phyloP scores from a whole-genome alignment of 2,329 filamentous ascomycete species.

The Raffaelea deltoideospora region DNA sequence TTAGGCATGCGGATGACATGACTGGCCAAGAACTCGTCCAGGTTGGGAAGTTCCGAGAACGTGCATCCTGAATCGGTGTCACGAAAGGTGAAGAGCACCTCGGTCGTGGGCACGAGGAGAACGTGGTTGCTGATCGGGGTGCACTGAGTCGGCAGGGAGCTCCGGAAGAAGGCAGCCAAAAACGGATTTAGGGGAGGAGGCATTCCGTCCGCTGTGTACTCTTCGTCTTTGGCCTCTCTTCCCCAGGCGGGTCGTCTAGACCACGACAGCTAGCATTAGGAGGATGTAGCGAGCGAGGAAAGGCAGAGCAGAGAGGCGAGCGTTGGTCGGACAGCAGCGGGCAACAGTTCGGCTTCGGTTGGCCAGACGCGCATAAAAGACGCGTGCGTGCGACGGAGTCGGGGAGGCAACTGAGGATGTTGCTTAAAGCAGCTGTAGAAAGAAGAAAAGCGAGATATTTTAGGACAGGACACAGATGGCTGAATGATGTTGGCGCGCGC shows the following conservation, averaged over 20 bases:
- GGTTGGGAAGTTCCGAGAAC: constrained; percentile 67
- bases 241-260: constrained; percentile 2
- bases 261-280: not conserved
- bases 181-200: constrained; percentile 79
- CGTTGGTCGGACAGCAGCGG: not conserved
- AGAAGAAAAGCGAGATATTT: too few relatives aligned
- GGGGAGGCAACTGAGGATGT: too few relatives aligned
- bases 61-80: constrained; percentile 66
- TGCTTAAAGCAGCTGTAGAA: too few relatives aligned
- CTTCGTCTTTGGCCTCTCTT: too few relatives aligned
- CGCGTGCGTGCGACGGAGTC: too few relatives aligned
- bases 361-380: too few relatives aligned
- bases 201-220: constrained; percentile 5
- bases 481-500: too few relatives aligned
- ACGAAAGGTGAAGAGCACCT: constrained; percentile 74
- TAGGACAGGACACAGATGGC: too few relatives aligned
- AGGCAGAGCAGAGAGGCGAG: not conserved
- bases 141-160: constrained; percentile 82
- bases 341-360: too few relatives aligned
- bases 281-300: not conserved
- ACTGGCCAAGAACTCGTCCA: constrained; percentile 90
- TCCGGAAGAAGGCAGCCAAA: constrained; percentile 96
- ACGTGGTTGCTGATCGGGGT: constrained; percentile 82
- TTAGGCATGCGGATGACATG: constrained; percentile 78
- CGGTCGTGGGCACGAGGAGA: constrained; percentile 83